Conservation (phyloP, 2,329 filamentous ascomycete genomes). For the Paramyrothecium sp. region DNA sequence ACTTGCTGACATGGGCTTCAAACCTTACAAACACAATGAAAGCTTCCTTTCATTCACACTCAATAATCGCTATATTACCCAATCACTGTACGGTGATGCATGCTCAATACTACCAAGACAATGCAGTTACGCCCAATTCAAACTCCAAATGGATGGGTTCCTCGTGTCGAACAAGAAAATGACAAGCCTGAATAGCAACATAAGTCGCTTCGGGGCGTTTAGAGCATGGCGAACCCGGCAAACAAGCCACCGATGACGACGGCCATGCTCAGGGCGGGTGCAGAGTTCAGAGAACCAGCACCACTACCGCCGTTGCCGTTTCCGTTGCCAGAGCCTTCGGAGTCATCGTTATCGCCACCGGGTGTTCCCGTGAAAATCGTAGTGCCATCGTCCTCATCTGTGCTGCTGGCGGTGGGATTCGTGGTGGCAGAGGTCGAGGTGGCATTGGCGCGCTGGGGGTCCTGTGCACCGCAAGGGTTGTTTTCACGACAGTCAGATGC, state of each 20-base stretch:
- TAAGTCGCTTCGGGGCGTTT: conserved; percentile 4
- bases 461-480: conserved; percentile 70
- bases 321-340: conserved; percentile 10
- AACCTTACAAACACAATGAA: too few species aligned
- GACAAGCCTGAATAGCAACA: too few species aligned
- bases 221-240: conserved; percentile 39
- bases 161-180: too few species aligned
- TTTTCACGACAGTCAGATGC: conserved; percentile 59
- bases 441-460: conserved; percentile 59
- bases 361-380: conserved; percentile 36
- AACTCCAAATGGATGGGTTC: background rate
- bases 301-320: conserved; percentile 10
- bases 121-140: background rate
- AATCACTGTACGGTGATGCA: too few species aligned
- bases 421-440: conserved; percentile 45
- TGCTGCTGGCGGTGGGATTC: conserved; percentile 30
- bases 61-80: too few species aligned
- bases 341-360: conserved; percentile 8
- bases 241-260: conserved; percentile 36
- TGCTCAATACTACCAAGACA: too few species aligned
- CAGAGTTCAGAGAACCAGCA: conserved; percentile 8
- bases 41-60: too few species aligned
- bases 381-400: conserved; percentile 25
- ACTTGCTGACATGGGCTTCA: too few species aligned
- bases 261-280: conserved; percentile 29